Conservation (phyloP, 1,284 basidiomycete species). For the Malassezia dermatis region DNA sequence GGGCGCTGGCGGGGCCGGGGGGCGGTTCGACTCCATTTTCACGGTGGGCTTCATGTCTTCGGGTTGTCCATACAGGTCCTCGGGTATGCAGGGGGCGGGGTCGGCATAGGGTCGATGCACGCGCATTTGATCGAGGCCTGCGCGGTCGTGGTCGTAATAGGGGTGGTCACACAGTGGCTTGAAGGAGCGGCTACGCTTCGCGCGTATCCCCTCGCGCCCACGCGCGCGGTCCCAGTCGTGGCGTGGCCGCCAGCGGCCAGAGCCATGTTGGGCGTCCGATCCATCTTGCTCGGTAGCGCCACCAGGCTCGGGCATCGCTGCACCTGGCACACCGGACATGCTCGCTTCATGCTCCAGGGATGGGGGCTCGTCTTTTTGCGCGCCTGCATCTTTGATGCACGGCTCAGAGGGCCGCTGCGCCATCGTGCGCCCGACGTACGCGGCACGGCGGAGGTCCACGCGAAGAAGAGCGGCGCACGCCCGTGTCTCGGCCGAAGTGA, state of each 20-base stretch:
- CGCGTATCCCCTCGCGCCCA: slow-evolving; percentile 1
- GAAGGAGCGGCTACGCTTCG: not conserved
- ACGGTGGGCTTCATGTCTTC: not conserved
- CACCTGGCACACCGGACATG: not conserved
- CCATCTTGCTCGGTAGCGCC: not conserved
- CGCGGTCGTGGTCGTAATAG: slow-evolving; percentile 13
- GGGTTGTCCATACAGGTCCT: slow-evolving; percentile 2
- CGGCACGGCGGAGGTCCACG: not conserved
- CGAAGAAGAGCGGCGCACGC: not conserved
- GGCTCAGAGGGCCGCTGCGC: not conserved
- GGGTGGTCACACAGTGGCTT: not conserved
- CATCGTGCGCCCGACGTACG: not conserved
- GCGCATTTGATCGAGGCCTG: slow-evolving; percentile 1
- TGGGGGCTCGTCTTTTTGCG: not conserved
- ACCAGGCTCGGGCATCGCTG: not conserved
- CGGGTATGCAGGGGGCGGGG: not conserved
- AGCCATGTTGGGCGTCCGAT: not conserved
- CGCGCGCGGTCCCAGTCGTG: not conserved
- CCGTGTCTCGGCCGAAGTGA: not conserved
- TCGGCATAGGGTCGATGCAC: not conserved
- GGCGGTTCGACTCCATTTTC: not conserved
- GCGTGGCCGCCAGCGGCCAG: not conserved
- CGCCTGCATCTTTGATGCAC: not conserved
- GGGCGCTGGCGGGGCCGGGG: not conserved
- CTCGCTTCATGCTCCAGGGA: not conserved